Evolutionary conservation across 192 early-diverging fungal genomes (phyloP).

Genomic region (Coemansia sp.): DNA sequence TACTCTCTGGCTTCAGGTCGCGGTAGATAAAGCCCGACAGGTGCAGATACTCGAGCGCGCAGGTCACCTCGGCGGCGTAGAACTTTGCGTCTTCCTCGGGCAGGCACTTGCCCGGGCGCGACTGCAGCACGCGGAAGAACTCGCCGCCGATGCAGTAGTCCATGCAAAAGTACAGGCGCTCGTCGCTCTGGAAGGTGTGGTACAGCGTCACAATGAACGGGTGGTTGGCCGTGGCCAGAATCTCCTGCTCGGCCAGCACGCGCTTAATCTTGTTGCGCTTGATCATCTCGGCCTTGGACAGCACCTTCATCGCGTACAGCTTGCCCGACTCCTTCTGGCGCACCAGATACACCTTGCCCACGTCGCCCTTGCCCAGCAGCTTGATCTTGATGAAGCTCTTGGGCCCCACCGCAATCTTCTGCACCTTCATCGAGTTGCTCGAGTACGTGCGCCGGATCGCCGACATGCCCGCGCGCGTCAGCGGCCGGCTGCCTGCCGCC

Average conservation of each 20-base stretch:
- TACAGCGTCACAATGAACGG: slow-evolving; percentile 90
- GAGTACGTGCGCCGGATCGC: slow-evolving; percentile 76
- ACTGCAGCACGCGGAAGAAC: slow-evolving; percentile 85
- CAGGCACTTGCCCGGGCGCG: slow-evolving; percentile 81
- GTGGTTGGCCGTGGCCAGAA: slow-evolving; percentile 80
- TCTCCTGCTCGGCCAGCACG: slow-evolving; percentile 95
- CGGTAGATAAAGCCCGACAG: slow-evolving; percentile 95
- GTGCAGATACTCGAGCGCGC: slow-evolving; percentile 94
- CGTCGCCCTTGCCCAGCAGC: slow-evolving; percentile 95
- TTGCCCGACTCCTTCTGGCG: slow-evolving; percentile 72
- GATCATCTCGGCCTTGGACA: slow-evolving; percentile 96
- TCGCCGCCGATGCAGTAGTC: slow-evolving; percentile 88
- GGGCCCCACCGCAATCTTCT: slow-evolving; percentile 78
- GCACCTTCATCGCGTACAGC: slow-evolving; percentile 96
- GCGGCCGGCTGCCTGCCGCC: slow-evolving; percentile 27
- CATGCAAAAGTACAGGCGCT: slow-evolving; percentile 84
- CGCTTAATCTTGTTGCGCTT: slow-evolving; percentile 98
- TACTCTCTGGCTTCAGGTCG: slow-evolving; percentile 95
- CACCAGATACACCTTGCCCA: slow-evolving; percentile 95
- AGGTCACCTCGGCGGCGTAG: slow-evolving; percentile 95
- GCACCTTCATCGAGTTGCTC: slow-evolving; percentile 74
- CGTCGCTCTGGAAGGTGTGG: slow-evolving; percentile 83
- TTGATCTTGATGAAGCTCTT: slow-evolving; percentile 83
- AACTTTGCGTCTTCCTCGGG: slow-evolving; percentile 89
- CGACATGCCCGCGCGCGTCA: slow-evolving; percentile 43